Percentiles rank a stretch among this genome's conserved stretches.
Conservation (phyloP, 2,329 filamentous ascomycete species). For the Penicillium sclerotigenum region DNA sequence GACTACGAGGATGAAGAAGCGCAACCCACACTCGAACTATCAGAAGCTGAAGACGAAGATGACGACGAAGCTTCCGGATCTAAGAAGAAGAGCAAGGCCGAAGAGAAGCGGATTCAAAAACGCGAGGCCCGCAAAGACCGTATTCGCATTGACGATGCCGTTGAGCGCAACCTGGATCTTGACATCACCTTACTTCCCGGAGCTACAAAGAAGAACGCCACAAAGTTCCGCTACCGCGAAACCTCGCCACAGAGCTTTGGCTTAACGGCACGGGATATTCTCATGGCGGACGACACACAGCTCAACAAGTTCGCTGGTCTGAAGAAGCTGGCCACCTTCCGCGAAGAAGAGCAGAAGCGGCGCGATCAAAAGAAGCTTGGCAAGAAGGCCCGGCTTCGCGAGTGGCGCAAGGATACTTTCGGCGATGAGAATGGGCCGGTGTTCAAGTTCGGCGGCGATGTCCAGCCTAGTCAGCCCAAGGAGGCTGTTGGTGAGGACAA, state of each 20-base stretch:
- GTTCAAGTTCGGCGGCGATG: constrained; percentile 31
- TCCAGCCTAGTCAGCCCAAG: constrained; percentile 15
- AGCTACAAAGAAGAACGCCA: constrained; percentile 51
- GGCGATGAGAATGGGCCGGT: constrained; percentile 55
- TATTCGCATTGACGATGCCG: constrained; percentile 76
- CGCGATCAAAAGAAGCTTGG: constrained; percentile 83
- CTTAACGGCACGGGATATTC: constrained; percentile 83
- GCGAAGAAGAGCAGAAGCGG: constrained; percentile 83
- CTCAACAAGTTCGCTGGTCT: constrained; percentile 89
- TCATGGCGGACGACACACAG: constrained; percentile 79
- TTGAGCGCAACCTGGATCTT: constrained; percentile 76
- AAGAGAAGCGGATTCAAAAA: constrained; percentile 58
- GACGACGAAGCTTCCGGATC: constrained; percentile 45
- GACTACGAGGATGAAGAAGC: constrained; percentile 76
- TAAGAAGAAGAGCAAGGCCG: constrained; percentile 46
- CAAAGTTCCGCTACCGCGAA: constrained; percentile 84
- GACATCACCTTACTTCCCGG: constrained; percentile 60
- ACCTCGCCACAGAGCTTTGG: constrained; percentile 88
- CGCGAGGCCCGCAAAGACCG: constrained; percentile 76
- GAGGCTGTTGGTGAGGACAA: constrained; percentile 27
- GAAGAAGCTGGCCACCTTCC: constrained; percentile 90
- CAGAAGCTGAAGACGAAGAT: constrained; percentile 51
- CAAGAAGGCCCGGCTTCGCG: constrained; percentile 84
- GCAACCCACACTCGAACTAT: constrained; percentile 55
- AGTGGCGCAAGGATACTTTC: constrained; percentile 76